phyloP scores from a whole-genome alignment of 2,329 filamentous ascomycete genomes.

The Colletotrichum siamense region DNA sequence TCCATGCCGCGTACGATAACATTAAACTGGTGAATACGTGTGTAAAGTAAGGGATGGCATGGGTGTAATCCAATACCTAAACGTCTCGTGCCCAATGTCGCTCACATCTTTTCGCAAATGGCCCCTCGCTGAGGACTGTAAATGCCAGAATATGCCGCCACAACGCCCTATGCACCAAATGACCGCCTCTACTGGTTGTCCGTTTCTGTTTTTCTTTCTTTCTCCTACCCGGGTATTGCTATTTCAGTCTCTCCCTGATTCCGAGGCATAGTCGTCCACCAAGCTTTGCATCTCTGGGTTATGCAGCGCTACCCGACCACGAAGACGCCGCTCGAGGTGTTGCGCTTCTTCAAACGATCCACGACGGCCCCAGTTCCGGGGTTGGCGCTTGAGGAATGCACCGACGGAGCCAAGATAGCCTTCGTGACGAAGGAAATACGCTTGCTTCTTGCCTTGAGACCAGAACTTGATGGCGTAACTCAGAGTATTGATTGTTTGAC shows the following conservation, averaged over 20 bases:
- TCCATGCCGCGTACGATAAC: not conserved
- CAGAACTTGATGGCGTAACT: constrained; percentile 98
- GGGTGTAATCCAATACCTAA: not conserved
- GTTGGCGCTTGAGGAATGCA: constrained; percentile 91
- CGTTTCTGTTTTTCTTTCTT: not conserved
- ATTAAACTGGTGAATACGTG: constrained; percentile 15
- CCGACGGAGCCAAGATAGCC: constrained; percentile 94
- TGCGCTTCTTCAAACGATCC: constrained; percentile 70
- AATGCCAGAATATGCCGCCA: constrained; percentile 2
- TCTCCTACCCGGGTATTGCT: not conserved
- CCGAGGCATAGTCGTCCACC: constrained; percentile 21
- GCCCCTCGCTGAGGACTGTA: not conserved
- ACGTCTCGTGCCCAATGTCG: not conserved
- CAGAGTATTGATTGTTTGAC: constrained; percentile 97
- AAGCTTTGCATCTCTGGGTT: constrained; percentile 23
- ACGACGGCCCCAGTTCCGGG: constrained; percentile 87
- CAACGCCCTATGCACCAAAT: constrained; percentile 5
- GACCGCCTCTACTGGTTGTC: not conserved
- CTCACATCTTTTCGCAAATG: not conserved
- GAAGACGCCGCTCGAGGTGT: constrained; percentile 3
- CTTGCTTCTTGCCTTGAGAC: constrained; percentile 92
- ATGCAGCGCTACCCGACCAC: not conserved
- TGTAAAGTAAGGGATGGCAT: not conserved
- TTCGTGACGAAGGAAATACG: constrained; percentile 94
- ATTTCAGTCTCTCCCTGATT: constrained; percentile 7